phyloP scores from a whole-genome alignment of 345 rosid species.

The Laguncularia racemosa region DNA sequence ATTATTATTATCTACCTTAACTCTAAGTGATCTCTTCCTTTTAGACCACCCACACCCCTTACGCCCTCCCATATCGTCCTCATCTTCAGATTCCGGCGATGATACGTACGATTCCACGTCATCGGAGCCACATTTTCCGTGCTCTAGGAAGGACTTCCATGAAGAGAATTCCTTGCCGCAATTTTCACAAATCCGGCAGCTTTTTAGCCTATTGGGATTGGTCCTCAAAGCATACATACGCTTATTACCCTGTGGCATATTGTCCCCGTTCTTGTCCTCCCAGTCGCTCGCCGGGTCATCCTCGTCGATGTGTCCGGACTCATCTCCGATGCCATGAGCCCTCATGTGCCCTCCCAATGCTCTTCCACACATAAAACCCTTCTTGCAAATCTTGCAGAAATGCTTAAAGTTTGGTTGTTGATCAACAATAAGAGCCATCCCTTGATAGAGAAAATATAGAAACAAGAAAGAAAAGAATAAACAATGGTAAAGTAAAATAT shows the following conservation, averaged over 20 bases:
- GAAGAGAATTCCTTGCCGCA: constrained; percentile 74
- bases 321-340: constrained; percentile 70
- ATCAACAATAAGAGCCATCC: constrained; percentile 56
- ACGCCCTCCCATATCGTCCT: constrained; percentile 11
- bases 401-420: constrained; percentile 43
- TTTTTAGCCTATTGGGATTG: constrained; percentile 56
- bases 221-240: constrained; percentile 64
- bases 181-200: constrained; percentile 57
- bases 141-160: constrained; percentile 77
- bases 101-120: constrained; percentile 41
- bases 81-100: constrained; percentile 39
- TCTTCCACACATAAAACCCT: constrained; percentile 64
- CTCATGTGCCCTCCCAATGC: constrained; percentile 80
- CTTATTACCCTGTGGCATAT: constrained; percentile 35
- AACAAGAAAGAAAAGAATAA: not conserved
- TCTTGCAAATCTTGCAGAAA: constrained; percentile 66
- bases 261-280: constrained; percentile 33
- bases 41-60: constrained; percentile 47
- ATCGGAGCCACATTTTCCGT: constrained; percentile 55
- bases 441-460: not conserved
- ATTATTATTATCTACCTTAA: constrained; percentile 26
- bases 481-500: not conserved
- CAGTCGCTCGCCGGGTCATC: constrained; percentile 51
- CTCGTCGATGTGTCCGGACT: constrained; percentile 37
- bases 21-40: constrained; percentile 56